Base-by-base conservation (phyloP, 2,329 filamentous ascomycete species). In the Trichoderma brevicompactum region DNA sequence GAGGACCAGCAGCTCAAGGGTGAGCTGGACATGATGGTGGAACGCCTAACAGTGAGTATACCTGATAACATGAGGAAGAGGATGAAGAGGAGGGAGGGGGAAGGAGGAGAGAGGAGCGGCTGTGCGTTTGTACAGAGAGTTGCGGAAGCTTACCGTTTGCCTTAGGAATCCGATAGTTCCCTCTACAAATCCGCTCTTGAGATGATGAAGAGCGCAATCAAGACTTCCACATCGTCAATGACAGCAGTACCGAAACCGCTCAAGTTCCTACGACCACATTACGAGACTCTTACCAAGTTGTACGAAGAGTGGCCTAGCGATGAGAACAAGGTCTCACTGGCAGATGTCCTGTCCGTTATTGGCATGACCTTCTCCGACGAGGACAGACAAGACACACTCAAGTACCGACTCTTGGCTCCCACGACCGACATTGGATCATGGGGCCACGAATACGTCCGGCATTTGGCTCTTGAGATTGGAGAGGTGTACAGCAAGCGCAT, bases 281-380 rank as follows among this genome's bases (percentile, higher is more conserved):
- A 98, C 81, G 91, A 96, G 79, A 88, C 90, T 65, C 84, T 99
- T 75, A 90, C 90, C 68, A 91, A 91, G 78, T 83, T 94, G 34
- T 97, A 97, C 82, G 94, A 96, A 67, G 87, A 90, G 77, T 99
- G 96, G 95, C 85, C 90, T 4, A 85, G 86, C 65, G 88, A 92
- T 69, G 87, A 92, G 60, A 88, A 97, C 81, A 97, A 96, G 86
- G 92, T 90, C 68, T 87, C 93, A 3, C 83, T 99, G 69, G 96
- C 95, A 52, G 96, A 99, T 80, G 95, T 97, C 72, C 83, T 99
- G 59, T 99, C 95, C 13, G 95, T 99, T 55, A 91, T 99, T 71
- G 95, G 94, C 68, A 99, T 99, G 95, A 99, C 95, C 63, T 97
- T 94, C 77, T 97, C 94, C 55, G 94, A 98, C 75, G 95, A 98